Percentiles rank a stretch among this genome's conserved stretches.
These are phyloP conservation scores for Mycena leptocephala DNA, from an alignment of 768 basidiomycete genomes.

Conservation along the genomic window DNA sequence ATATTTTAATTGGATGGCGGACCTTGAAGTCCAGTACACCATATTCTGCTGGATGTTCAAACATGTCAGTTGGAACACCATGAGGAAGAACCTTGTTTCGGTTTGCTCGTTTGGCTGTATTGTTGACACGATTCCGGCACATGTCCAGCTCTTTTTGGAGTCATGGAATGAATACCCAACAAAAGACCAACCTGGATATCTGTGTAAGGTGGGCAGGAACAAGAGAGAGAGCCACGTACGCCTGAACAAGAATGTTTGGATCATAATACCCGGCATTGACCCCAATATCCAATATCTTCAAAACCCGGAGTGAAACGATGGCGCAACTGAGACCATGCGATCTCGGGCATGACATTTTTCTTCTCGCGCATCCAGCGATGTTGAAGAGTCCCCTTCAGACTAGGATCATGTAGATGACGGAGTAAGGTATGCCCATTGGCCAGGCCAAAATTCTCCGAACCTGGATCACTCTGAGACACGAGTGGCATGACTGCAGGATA, in stretches of 20 bases:
- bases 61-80: constrained; percentile 52
- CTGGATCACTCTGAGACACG: constrained; percentile 61
- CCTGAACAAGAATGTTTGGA: too few species aligned
- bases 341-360: constrained; percentile 61
- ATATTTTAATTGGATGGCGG: background rate
- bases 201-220: too few species aligned
- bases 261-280: too few species aligned
- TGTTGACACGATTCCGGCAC: constrained; percentile 43
- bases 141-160: constrained; percentile 53
- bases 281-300: constrained; percentile 28
- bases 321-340: constrained; percentile 49
- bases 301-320: constrained; percentile 51
- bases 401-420: constrained; percentile 57
- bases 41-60: constrained; percentile 45
- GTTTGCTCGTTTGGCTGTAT: constrained; percentile 36
- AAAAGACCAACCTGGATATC: constrained; percentile 48
- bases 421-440: constrained; percentile 62
- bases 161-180: constrained; percentile 55
- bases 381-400: constrained; percentile 53
- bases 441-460: constrained; percentile 59
- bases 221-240: too few species aligned
- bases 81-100: constrained; percentile 58
- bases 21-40: constrained; percentile 53
- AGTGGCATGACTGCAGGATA: constrained; percentile 53
- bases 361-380: constrained; percentile 56